Base-by-base conservation (phyloP, 495 filamentous ascomycete species). In the Cairneyella variabilis region DNA sequence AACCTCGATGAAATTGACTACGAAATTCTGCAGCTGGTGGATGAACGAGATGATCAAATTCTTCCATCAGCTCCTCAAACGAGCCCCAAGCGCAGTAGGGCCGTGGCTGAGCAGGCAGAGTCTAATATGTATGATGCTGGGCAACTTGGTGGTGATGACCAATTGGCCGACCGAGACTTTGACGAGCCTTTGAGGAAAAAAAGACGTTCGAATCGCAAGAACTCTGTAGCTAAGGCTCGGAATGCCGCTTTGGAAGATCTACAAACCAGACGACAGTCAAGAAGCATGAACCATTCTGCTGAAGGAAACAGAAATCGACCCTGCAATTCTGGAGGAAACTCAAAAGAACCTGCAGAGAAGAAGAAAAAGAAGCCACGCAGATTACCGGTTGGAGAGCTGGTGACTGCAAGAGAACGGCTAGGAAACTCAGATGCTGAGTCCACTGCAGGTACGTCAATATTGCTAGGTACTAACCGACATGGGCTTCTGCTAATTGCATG, bases 381-480 rank as follows among this genome's bases (percentile, higher is more conserved):
- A 11, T 25, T 56, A 7, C 44, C 53, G 34, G 56, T 50, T 14
- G 38, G 47, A 14, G 48, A 56, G 36, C 25, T 63, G 16, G 18
- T 53, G 7, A 32, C 36, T 16, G 48, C 45, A n/a, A 50, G 18
- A 2, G 43, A 60, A 22, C 47, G 50, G 40, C 3, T 36, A 7
- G 26, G 18, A 2, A 18, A 45, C 8, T 37, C 28, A 16, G 44
- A 54, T 37, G 7, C 27, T 20, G 39, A 44, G 5, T 21, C 17
- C 11, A 32, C 20, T 53, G 22, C 16, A 1, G 23, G 43, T 48
- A 46, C 20, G 1, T 53, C 14, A 21, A 37, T 10, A 44, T n/a
- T n/a, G n/a, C n/a, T n/a, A n/a, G n/a, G n/a, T n/a, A n/a, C n/a
- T n/a, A n/a, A n/a, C n/a, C n/a, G n/a, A n/a, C n/a, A n/a, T n/a